A percentile compares a stretch with the other conserved stretches of the same genome.
Conservation (phyloP, 2,329 filamentous ascomycete genomes). For the Fusarium poae region DNA sequence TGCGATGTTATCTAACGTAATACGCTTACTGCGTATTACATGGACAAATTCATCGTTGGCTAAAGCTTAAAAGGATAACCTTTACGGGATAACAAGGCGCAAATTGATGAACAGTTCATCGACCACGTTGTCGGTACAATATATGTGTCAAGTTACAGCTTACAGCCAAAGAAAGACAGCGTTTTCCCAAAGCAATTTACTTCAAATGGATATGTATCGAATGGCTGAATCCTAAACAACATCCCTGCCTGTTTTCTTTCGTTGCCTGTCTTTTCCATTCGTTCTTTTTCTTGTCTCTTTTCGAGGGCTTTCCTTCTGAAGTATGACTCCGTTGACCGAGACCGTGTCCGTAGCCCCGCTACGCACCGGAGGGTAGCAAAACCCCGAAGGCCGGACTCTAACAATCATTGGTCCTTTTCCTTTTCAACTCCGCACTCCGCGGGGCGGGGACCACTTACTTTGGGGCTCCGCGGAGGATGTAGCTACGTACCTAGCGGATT, state of each 20-base stretch:
- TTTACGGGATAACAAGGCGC: constrained; percentile 3
- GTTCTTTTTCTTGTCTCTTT: not conserved
- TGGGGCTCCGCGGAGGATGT: constrained; percentile 28
- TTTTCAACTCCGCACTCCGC: constrained; percentile 43
- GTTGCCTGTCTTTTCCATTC: not conserved
- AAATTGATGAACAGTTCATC: constrained; percentile 4
- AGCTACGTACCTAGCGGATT: not conserved
- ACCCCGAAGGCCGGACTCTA: constrained; percentile 49
- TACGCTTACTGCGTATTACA: constrained; percentile 15
- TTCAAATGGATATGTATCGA: constrained; percentile 2
- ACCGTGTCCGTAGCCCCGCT: constrained; percentile 26
- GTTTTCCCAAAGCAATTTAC: not conserved
- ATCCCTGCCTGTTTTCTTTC: not conserved
- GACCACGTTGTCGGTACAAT: constrained; percentile 17
- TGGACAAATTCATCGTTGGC: not conserved
- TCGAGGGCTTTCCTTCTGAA: constrained; percentile 7
- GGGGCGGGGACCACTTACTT: constrained; percentile 11
- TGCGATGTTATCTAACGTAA: constrained; percentile 15
- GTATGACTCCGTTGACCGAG: constrained; percentile 14
- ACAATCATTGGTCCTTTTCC: constrained; percentile 7
- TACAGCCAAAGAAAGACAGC: constrained; percentile 1
- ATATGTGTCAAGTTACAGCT: constrained; percentile 5
- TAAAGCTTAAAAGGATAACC: constrained; percentile 6
- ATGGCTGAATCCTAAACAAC: constrained; percentile 7
- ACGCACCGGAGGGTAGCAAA: constrained; percentile 45